A percentile compares a stretch with the other conserved stretches of the same genome.
Conservation (phyloP, 805 yeast species). For the Teunomyces tritomae region DNA sequence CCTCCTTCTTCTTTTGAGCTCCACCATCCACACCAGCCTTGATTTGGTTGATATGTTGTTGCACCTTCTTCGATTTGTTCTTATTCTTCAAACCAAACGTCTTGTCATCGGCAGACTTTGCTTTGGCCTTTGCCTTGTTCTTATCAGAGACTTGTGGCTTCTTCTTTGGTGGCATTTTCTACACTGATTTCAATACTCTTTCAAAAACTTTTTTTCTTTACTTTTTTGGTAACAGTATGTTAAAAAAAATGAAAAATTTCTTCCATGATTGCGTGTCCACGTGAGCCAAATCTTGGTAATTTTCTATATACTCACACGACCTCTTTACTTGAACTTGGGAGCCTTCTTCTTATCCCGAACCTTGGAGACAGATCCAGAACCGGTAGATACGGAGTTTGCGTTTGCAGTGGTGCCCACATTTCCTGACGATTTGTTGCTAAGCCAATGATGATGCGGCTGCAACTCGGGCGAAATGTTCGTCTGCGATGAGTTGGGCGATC, state of each 20-base stretch:
- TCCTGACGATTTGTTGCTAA: constrained; percentile 1
- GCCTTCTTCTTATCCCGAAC: constrained; percentile 16
- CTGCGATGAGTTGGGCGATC: constrained; percentile 13
- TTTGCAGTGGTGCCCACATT: constrained; percentile 9
- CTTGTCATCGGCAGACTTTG: constrained; percentile 72
- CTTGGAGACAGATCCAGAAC: constrained; percentile 9
- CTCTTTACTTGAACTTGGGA: constrained; percentile 18
- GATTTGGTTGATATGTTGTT: constrained; percentile 49
- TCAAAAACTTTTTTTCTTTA: background rate
- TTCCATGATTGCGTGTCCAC: constrained; percentile 1
- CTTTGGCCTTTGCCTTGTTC: constrained; percentile 64
- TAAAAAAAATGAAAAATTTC: background rate
- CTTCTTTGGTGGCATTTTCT: constrained; percentile 75
- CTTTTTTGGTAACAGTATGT: background rate
- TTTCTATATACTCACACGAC: constrained; percentile 5
- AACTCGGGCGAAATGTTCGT: constrained; percentile 14
- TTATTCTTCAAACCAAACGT: constrained; percentile 96
- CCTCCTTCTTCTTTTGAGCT: constrained; percentile 66
- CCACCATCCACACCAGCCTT: constrained; percentile 46
- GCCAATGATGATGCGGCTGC: constrained; percentile 11
- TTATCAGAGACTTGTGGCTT: constrained; percentile 50
- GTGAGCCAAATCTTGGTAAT: constrained; percentile 2
- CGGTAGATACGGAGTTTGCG: constrained; percentile 6
- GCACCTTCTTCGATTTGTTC: constrained; percentile 85
- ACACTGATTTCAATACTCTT: background rate